phyloP scores from a whole-genome alignment of 306 rosid species.

The Canavalia gladiata region DNA sequence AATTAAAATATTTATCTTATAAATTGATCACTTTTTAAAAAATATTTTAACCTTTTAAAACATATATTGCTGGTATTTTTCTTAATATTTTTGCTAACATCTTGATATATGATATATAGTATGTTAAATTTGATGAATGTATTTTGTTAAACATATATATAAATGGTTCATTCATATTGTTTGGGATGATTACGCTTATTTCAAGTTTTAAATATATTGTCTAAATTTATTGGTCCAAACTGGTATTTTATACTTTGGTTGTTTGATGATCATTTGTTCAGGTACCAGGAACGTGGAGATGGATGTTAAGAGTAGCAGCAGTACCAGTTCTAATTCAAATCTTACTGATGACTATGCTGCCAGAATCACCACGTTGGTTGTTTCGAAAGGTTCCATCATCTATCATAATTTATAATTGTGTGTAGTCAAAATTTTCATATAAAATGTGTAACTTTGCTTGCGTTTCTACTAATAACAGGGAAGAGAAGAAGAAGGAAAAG shows the following conservation, averaged over 20 bases:
- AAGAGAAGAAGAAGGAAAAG: constrained; percentile 57
- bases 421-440: neutral
- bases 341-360: constrained; percentile 55
- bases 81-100: too few species aligned
- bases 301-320: constrained; percentile 78
- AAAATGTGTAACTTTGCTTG: neutral
- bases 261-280: constrained; percentile 37
- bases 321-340: constrained; percentile 63
- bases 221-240: neutral
- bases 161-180: neutral
- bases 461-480: constrained; percentile 48
- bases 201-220: neutral
- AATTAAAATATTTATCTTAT: too few species aligned
- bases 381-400: constrained; percentile 58
- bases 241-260: constrained; percentile 14
- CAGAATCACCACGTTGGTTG: constrained; percentile 80
- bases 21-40: too few species aligned
- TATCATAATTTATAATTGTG: neutral
- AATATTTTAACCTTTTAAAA: too few species aligned
- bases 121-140: too few species aligned
- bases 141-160: too few species aligned
- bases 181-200: neutral
- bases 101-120: too few species aligned
- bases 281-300: constrained; percentile 75
- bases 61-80: too few species aligned